Conservation (phyloP, 306 rosid species). For the Lathyrus tuberosus region DNA sequence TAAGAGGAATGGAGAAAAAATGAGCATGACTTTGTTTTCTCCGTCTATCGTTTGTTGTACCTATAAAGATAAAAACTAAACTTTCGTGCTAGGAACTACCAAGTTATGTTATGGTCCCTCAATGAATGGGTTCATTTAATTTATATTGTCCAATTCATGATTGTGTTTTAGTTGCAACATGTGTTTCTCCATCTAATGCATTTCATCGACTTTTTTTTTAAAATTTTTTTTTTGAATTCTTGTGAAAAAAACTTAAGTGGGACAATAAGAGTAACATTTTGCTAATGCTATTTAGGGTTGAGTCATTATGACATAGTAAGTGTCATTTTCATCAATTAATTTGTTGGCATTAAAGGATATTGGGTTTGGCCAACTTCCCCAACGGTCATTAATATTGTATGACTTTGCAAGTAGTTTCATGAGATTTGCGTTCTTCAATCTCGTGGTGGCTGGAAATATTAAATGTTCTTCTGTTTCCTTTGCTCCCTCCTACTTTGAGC, state of each 20-base stretch:
- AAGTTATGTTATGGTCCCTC: constrained; percentile 35
- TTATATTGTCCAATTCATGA: constrained; percentile 21
- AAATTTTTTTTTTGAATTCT: no score
- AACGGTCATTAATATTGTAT: constrained; percentile 63
- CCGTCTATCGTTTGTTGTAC: constrained; percentile 65
- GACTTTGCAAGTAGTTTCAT: constrained; percentile 43
- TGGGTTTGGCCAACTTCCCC: constrained; percentile 65
- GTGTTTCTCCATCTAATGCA: not conserved
- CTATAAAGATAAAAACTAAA: constrained; percentile 36
- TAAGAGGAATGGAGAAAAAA: constrained; percentile 14
- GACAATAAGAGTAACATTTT: no score
- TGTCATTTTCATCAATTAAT: constrained; percentile 30
- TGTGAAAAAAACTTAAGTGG: no score
- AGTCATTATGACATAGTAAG: constrained; percentile 32
- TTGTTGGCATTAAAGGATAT: constrained; percentile 48
- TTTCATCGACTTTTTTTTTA: no score
- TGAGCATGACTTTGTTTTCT: constrained; percentile 54
- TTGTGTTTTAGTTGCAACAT: not conserved
- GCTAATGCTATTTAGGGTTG: constrained; percentile 8
- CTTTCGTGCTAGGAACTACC: constrained; percentile 53
- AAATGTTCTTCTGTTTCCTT: not conserved
- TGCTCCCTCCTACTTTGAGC: constrained; percentile 1
- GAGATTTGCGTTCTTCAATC: constrained; percentile 24
- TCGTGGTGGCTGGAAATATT: not conserved
- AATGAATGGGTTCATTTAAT: constrained; percentile 32